Base-by-base conservation (phyloP, 2,329 filamentous ascomycete genomes). In the Chrysosporium keratinophilum region DNA sequence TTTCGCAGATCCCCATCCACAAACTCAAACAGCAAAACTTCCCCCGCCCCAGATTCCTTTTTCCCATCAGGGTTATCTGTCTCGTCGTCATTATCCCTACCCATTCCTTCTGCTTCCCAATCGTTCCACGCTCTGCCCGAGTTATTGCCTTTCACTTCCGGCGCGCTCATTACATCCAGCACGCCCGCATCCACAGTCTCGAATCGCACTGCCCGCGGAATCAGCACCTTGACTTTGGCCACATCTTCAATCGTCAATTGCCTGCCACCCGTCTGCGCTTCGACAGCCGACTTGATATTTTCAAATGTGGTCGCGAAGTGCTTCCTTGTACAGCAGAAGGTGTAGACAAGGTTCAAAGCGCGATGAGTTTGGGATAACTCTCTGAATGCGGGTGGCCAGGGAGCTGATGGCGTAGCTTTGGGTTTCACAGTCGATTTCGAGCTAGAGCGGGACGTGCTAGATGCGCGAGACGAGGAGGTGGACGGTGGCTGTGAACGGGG, bases 261-360 rank as follows among this genome's bases (percentile, higher is more conserved):
- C 20, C 80, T 78, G 1, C 65, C 66, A 62, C 85, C 84, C 56
- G 83, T 89, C 64, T 96, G 88, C 0, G 80, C 80, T 68, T 96
- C 88, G 0, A 97, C 91, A 0, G 91, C 81, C 7, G 82, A 79
- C 61, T 84, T 88, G 45, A 98, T 86, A 5, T 85, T 95, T 14
- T 93, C 86, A 60, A 96, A 88, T 0, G 91, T 96, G 0, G 93
- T 97, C 0, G 87, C 83, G 28, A 97, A 78, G 63, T 97, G 87
- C 66, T 95, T 96, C 44, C 93, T 83, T 1, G 91, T 91, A 65
- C 84, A 93, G 72, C 88, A 95, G 65, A 98, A 97, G 0, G 93
- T 97, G 63, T 88, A 95, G 0, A 97, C 88, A 1, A 97, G 73
- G 62, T 95, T 98, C 56, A 98, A 72, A 1, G 93, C 91, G 57